phyloP scores from a whole-genome alignment of 352 stramenopile species.

The Aphanomyces stellatus region DNA sequence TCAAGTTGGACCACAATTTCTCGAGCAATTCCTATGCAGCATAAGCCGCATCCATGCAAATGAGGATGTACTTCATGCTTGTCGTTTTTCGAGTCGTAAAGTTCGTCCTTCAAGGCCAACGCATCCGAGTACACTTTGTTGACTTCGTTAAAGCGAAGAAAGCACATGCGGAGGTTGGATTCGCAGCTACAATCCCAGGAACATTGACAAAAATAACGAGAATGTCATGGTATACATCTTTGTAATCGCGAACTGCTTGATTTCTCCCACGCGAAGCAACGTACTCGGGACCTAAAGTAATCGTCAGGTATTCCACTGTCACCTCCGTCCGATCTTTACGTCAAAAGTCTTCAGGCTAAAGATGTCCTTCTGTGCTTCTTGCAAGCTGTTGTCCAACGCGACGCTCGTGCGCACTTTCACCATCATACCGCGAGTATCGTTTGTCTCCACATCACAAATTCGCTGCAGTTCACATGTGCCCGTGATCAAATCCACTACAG shows the following conservation, averaged over 20 bases:
- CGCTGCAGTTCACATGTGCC: slow-evolving; percentile 65
- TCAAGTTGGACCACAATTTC: slow-evolving; percentile 67
- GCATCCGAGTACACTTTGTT: slow-evolving; percentile 58
- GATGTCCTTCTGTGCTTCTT: slow-evolving; percentile 63
- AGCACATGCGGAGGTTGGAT: slow-evolving; percentile 50
- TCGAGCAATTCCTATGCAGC: slow-evolving; percentile 52
- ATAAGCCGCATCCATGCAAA: background rate
- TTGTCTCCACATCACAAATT: slow-evolving; percentile 51
- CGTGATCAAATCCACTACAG: slow-evolving; percentile 44
- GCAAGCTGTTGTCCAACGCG: slow-evolving; percentile 47
- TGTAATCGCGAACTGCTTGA: slow-evolving; percentile 1
- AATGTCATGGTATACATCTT: slow-evolving; percentile 11
- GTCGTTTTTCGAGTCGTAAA: slow-evolving; percentile 52
- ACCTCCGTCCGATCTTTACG: too few species aligned
- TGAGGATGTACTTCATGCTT: slow-evolving; percentile 39
- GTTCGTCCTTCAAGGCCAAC: slow-evolving; percentile 50
- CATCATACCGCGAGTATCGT: slow-evolving; percentile 38
- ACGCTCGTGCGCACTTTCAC: slow-evolving; percentile 66
- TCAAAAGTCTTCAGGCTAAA: slow-evolving; percentile 70
- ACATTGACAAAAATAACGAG: too few species aligned
- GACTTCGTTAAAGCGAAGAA: slow-evolving; percentile 62
- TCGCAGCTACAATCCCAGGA: slow-evolving; percentile 36
- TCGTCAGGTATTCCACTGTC: too few species aligned
- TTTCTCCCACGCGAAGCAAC: slow-evolving; percentile 12
- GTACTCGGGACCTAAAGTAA: background rate